Evolutionary conservation across 2,329 filamentous ascomycete genomes (phyloP).

Genomic region (Myriosclerotinia duriaeana): DNA sequence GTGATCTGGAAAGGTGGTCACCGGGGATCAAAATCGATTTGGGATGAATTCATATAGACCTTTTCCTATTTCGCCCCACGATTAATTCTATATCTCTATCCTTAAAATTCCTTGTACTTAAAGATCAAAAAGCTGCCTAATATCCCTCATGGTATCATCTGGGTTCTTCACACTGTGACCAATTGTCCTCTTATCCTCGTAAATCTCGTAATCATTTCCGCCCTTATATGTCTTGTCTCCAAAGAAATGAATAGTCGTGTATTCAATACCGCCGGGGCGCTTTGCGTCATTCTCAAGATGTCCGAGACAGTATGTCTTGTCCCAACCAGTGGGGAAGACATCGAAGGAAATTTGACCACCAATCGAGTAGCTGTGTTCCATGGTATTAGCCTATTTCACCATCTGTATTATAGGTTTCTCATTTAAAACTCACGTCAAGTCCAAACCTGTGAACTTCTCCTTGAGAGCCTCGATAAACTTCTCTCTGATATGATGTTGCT

Average conservation of each 20-base stretch:
- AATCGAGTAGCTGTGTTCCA: constrained; percentile 71
- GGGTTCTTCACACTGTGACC: constrained; percentile 82
- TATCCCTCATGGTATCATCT: constrained; percentile 74
- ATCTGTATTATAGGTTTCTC: not conserved
- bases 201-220: constrained; percentile 97
- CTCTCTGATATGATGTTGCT: constrained; percentile 70
- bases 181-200: constrained; percentile 72
- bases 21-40: not conserved
- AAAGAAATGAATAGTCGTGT: constrained; percentile 94
- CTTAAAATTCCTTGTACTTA: constrained; percentile 41
- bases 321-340: constrained; percentile 95
- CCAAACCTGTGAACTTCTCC: constrained; percentile 78
- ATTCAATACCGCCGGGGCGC: constrained; percentile 68
- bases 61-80: not conserved
- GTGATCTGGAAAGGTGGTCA: not conserved
- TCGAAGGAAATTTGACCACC: constrained; percentile 98
- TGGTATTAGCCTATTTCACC: not conserved
- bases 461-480: constrained; percentile 74
- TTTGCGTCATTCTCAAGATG: constrained; percentile 81
- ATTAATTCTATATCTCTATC: constrained; percentile 5
- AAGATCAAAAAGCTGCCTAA: constrained; percentile 79
- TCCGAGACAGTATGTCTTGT: constrained; percentile 94
- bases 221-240: constrained; percentile 91
- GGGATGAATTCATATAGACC: not conserved
- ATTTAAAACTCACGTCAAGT: constrained; percentile 67